Percentiles rank a stretch among this genome's conserved stretches.
These are phyloP conservation scores for Trebouxia sp. DNA, from an alignment of 139 green algal species.

Conservation along the genomic window DNA sequence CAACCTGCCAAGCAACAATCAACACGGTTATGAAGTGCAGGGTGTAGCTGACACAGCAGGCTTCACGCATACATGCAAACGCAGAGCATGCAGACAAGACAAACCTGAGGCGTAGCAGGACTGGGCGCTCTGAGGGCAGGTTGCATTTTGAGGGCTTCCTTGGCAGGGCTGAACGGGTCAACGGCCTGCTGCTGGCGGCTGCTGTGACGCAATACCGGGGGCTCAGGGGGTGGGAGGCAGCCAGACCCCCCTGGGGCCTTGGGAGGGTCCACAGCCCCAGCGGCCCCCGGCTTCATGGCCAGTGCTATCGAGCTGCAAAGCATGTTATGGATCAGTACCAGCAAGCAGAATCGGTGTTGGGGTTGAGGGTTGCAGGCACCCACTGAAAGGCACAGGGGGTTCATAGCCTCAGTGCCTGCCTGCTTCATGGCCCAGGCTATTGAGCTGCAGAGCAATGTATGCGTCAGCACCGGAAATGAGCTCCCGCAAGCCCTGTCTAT, in stretches of 20 bases:
- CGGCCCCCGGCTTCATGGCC: neutral
- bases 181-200: constrained; percentile 11
- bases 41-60: neutral
- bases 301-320: constrained; percentile 5
- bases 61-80: too few relatives aligned
- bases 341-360: too few relatives aligned
- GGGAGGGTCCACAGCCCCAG: neutral
- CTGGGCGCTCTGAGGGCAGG: neutral
- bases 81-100: too few relatives aligned
- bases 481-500: too few relatives aligned
- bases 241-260: neutral
- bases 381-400: neutral
- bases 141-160: neutral
- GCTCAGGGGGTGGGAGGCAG: neutral
- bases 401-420: neutral
- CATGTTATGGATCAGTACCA: too few relatives aligned
- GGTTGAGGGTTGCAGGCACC: neutral
- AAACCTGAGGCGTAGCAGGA: neutral
- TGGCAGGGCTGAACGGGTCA: neutral
- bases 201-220: constrained; percentile 4
- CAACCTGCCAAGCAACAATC: too few relatives aligned
- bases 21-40: too few relatives aligned
- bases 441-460: too few relatives aligned
- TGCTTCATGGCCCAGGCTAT: too few relatives aligned
- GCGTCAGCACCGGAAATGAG: too few relatives aligned